These are phyloP conservation scores for Neurospora terricola DNA, from an alignment of 495 filamentous ascomycete species.

Conservation along the genomic window DNA sequence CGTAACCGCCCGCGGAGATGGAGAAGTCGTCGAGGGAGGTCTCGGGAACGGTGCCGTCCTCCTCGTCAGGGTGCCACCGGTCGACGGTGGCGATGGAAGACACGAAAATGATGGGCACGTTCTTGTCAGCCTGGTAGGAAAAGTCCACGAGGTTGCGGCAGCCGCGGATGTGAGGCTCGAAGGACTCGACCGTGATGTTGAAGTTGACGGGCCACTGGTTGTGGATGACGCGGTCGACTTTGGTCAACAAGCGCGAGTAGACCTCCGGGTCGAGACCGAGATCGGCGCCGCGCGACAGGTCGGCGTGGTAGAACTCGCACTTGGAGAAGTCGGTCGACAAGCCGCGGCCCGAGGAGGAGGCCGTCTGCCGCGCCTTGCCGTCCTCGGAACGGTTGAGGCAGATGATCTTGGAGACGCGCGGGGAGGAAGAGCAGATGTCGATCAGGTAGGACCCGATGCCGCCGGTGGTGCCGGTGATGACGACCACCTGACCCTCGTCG, in stretches of 20 bases:
- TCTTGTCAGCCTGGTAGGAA: slow-evolving; percentile 27
- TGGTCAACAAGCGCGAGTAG: slow-evolving; percentile 28
- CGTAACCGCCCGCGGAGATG: slow-evolving; percentile 41
- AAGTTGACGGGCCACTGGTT: slow-evolving; percentile 58
- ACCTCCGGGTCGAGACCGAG: slow-evolving; percentile 33
- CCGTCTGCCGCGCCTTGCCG: slow-evolving; percentile 23
- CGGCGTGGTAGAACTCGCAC: slow-evolving; percentile 39
- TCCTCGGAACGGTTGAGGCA: slow-evolving; percentile 46
- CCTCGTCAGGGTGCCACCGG: slow-evolving; percentile 19
- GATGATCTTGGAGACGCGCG: slow-evolving; percentile 37
- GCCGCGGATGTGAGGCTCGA: slow-evolving; percentile 44
- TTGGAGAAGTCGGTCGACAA: slow-evolving; percentile 27
- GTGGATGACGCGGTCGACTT: slow-evolving; percentile 45
- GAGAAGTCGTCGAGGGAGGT: slow-evolving; percentile 29
- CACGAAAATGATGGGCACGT: slow-evolving; percentile 44
- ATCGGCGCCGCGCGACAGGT: slow-evolving; percentile 31
- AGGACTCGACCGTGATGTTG: slow-evolving; percentile 45
- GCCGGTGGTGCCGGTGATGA: slow-evolving; percentile 52
- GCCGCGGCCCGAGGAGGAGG: slow-evolving; percentile 22
- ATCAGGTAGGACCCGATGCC: slow-evolving; percentile 50
- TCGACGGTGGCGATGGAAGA: slow-evolving; percentile 43
- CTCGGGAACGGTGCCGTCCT: slow-evolving; percentile 32
- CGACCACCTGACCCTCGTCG: slow-evolving; percentile 32
- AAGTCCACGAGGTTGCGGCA: slow-evolving; percentile 46
- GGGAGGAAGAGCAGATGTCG: slow-evolving; percentile 26